phyloP scores from a whole-genome alignment of 78 protist genomes.

The Anaeramoeba ignava region DNA sequence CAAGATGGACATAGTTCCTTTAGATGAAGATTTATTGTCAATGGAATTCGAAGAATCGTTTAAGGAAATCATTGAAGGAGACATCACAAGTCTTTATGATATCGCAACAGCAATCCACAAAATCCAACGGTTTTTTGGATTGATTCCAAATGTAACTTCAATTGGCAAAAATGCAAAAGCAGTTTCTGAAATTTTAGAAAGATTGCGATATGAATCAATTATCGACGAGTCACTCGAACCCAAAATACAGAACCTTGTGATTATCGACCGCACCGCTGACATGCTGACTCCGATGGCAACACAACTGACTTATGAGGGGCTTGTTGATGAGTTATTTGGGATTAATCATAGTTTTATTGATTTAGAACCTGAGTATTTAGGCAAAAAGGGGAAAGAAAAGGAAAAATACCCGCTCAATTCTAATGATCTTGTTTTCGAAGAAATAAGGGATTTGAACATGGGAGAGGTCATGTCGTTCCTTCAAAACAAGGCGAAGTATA shows the following conservation, averaged over 20 bases:
- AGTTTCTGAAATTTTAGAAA: constrained; percentile 12
- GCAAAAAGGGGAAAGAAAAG: not conserved
- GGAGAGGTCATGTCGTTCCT: constrained; percentile 38
- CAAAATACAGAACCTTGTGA: constrained; percentile 45
- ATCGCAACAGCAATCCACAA: constrained; percentile 56
- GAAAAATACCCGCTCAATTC: constrained; percentile 19
- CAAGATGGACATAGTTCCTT: constrained; percentile 56
- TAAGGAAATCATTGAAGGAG: constrained; percentile 53
- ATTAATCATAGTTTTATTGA: constrained; percentile 15
- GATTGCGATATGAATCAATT: constrained; percentile 10
- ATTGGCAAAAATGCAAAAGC: constrained; percentile 59
- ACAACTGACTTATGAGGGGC: constrained; percentile 85
- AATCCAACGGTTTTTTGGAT: constrained; percentile 55
- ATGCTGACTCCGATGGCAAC: constrained; percentile 36
- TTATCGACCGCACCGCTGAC: constrained; percentile 65
- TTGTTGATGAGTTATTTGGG: constrained; percentile 72
- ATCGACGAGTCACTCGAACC: not conserved
- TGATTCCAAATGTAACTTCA: constrained; percentile 61
- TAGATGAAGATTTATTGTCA: constrained; percentile 71
- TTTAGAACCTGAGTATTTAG: not conserved
- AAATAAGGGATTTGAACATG: constrained; percentile 24
- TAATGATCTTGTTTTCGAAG: constrained; percentile 18
- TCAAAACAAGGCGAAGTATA: constrained; percentile 26
- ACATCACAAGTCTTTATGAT: constrained; percentile 28
- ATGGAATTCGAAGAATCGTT: constrained; percentile 46